A percentile compares a stretch with the other conserved stretches of the same genome.
phyloP scores from a whole-genome alignment of 768 basidiomycete genomes.

The Lentinula lateritia region DNA sequence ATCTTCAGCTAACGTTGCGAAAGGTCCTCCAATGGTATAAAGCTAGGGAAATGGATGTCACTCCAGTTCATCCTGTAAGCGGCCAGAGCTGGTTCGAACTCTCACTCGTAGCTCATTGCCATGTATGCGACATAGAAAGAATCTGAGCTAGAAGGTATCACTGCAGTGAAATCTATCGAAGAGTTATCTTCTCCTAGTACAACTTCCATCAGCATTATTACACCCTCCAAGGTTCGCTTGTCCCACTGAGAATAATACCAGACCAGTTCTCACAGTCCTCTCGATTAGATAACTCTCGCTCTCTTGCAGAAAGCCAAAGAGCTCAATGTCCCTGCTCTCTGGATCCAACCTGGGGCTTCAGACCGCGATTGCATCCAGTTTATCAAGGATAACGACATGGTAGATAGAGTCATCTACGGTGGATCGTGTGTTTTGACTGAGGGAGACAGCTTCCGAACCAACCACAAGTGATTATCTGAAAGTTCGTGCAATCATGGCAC shows the following conservation, averaged over 20 bases:
- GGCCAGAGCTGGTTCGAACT: not conserved
- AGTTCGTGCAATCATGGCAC: not conserved
- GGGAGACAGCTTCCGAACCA: slow-evolving; percentile 54
- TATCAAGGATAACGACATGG: slow-evolving; percentile 59
- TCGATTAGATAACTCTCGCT: slow-evolving; percentile 58
- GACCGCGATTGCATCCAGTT: slow-evolving; percentile 58
- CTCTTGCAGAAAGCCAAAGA: slow-evolving; percentile 63
- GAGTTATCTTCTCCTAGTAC: slow-evolving; percentile 54
- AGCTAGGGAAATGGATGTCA: slow-evolving; percentile 49
- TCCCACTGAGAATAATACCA: not conserved
- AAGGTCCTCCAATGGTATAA: slow-evolving; percentile 81
- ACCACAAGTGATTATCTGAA: slow-evolving; percentile 14
- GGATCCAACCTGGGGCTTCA: slow-evolving; percentile 89
- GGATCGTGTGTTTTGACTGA: slow-evolving; percentile 81
- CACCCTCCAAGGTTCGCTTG: slow-evolving; percentile 57
- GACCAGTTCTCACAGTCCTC: not conserved
- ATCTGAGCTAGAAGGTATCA: slow-evolving; percentile 58
- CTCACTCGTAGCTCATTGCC: not conserved
- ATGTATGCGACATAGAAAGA: slow-evolving; percentile 48
- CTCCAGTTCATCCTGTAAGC: slow-evolving; percentile 73
- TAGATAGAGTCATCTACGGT: slow-evolving; percentile 68
- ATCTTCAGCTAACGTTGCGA: not conserved
- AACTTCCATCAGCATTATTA: slow-evolving; percentile 77
- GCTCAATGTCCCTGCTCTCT: slow-evolving; percentile 70
- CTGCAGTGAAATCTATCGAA: slow-evolving; percentile 48